phyloP scores from a whole-genome alignment of 2,329 filamentous ascomycete genomes.

The Xylariaceae sp. region DNA sequence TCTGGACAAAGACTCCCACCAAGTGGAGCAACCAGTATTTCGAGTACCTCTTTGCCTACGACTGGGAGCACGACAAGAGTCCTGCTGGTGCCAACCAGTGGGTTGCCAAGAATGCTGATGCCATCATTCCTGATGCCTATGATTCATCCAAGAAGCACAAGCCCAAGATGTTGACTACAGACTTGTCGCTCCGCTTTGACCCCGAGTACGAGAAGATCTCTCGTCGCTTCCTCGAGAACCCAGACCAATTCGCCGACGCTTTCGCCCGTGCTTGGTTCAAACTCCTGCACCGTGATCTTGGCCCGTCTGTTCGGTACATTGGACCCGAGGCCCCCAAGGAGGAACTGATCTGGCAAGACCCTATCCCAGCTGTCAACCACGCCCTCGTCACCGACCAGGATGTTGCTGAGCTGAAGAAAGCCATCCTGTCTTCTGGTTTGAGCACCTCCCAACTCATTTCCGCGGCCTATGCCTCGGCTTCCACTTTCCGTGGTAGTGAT shows the following conservation, averaged over 20 bases:
- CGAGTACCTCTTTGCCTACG: slow-evolving; percentile 73
- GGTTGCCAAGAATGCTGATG: slow-evolving; percentile 66
- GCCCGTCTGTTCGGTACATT: slow-evolving; percentile 66
- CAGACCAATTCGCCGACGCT: slow-evolving; percentile 64
- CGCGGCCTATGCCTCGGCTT: slow-evolving; percentile 67
- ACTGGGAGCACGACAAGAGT: slow-evolving; percentile 74
- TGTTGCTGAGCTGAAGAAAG: slow-evolving; percentile 63
- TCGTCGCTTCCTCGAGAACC: slow-evolving; percentile 65
- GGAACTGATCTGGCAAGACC: slow-evolving; percentile 72
- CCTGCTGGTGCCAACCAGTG: slow-evolving; percentile 76
- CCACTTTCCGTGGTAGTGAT: slow-evolving; percentile 71
- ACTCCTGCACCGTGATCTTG: slow-evolving; percentile 77
- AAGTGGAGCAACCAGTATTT: slow-evolving; percentile 76
- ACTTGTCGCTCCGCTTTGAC: slow-evolving; percentile 70
- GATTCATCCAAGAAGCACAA: slow-evolving; percentile 69
- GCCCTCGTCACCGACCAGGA: slow-evolving; percentile 61
- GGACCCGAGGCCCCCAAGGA: slow-evolving; percentile 73
- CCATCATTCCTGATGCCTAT: slow-evolving; percentile 68
- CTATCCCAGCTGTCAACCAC: slow-evolving; percentile 59
- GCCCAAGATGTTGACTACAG: slow-evolving; percentile 75
- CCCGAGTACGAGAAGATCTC: slow-evolving; percentile 74
- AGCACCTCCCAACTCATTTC: slow-evolving; percentile 60
- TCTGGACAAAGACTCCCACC: slow-evolving; percentile 72
- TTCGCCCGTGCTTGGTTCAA: slow-evolving; percentile 81
- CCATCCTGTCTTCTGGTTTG: slow-evolving; percentile 63